Percentiles rank a stretch among this genome's conserved stretches.
These are phyloP conservation scores for Torrubiellomyces zombiae DNA, from an alignment of 2,329 filamentous ascomycete genomes.

Conservation along the genomic window DNA sequence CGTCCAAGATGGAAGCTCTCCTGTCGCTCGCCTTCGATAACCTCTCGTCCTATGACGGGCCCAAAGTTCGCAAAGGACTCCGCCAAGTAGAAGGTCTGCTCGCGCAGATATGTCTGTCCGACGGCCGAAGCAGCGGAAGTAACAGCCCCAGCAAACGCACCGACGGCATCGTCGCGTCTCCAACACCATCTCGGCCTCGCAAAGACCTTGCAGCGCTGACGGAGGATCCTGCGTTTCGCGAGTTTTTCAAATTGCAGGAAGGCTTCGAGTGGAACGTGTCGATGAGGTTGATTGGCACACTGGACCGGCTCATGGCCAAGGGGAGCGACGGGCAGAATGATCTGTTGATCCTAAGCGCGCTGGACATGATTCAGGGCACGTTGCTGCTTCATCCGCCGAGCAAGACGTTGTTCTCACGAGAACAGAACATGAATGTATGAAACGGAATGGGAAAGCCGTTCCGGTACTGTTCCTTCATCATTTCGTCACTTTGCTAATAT, in stretches of 20 bases:
- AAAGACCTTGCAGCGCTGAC: conserved; percentile 55
- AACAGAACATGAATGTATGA: conserved; percentile 83
- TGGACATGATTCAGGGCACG: conserved; percentile 78
- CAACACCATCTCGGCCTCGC: conserved; percentile 22
- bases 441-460: conserved; percentile 1
- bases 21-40: conserved; percentile 92
- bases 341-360: conserved; percentile 68
- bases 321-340: conserved; percentile 72
- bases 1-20: conserved; percentile 62
- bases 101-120: conserved; percentile 80
- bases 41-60: conserved; percentile 77
- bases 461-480: background rate
- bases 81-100: conserved; percentile 87
- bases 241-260: conserved; percentile 94
- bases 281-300: conserved; percentile 65
- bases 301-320: conserved; percentile 75
- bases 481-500: conserved; percentile 2
- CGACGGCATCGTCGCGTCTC: too few species aligned
- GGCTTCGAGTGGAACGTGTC: conserved; percentile 97
- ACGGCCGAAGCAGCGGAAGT: conserved; percentile 6
- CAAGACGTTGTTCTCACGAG: conserved; percentile 69
- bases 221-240: conserved; percentile 75
- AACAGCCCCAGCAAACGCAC: conserved; percentile 15
- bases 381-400: conserved; percentile 82
- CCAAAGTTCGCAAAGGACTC: conserved; percentile 83